Base-by-base conservation (phyloP, 2,329 filamentous ascomycete species). In the Pezicula carpinea region DNA sequence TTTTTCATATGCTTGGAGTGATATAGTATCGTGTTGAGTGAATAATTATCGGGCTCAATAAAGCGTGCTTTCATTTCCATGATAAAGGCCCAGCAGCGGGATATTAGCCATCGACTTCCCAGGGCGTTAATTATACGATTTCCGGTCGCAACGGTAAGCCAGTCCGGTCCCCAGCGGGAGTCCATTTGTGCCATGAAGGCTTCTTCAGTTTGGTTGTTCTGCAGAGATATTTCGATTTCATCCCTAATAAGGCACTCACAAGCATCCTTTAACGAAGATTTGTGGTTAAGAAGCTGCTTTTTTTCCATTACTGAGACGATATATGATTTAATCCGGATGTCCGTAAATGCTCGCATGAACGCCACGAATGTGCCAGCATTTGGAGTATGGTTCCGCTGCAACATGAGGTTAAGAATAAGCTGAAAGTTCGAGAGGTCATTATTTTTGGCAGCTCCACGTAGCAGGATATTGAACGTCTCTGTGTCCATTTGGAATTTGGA, bases 381-480 rank as follows among this genome's bases (percentile, higher is more conserved):
- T 11, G 71, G 70, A 1, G 51, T 53, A 41, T 74, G 53, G 2
- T 64, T 55, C 43, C 62, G 51, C 41, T 58, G 53, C 22, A 62
- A 50, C 70, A 75, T 74, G 11, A 60, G 49, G 19, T 56, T 44
- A 15, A 75, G 51, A 17, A 70, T 55, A 21, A 59, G 56, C 6
- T 60, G 61, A 43, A 74, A 74, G 14, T 59, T 58, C 11, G 50
- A 53, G n/a, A 69, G 53, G 54, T 74, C 64, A 42, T 66, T 63
- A 18, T 56, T 57, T 41, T 58, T 59, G 11, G 69, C 69, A 21
- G 66, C 61, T 18, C 58, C 59, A 35, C 58, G 55, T 33, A 76
- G 53, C 42, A 75, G 56, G 38, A 72, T 67, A 42, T 74, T 74
- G 53, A 68, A 73, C 5, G 68, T 69, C 33, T 70, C 65, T 5